Percentiles rank a stretch among this genome's conserved stretches.
phyloP scores from a whole-genome alignment of 2,329 filamentous ascomycete genomes.

The Phyllosticta citriasiana region DNA sequence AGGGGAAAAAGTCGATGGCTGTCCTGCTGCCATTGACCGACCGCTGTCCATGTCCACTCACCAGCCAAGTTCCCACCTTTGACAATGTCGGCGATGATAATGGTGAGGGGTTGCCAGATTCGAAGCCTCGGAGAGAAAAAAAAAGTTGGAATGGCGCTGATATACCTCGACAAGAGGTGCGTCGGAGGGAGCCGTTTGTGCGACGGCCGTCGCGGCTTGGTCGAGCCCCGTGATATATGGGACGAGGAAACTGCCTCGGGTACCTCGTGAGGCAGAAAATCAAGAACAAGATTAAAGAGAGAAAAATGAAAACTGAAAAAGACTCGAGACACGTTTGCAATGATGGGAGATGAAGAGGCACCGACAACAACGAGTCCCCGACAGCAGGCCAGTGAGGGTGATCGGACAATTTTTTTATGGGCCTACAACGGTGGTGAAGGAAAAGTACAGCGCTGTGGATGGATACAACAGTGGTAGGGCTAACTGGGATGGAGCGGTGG shows the following conservation, averaged over 20 bases:
- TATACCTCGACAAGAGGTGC: slow-evolving; percentile 3
- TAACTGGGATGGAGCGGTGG: slow-evolving; percentile 23
- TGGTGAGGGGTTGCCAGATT: not conserved
- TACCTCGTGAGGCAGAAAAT: not conserved
- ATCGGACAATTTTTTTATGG: slow-evolving; percentile 9
- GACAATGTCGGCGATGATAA: not conserved
- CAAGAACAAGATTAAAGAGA: not conserved
- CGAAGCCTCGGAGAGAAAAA: no score
- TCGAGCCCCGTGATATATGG: slow-evolving; percentile 22
- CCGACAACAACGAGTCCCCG: not conserved
- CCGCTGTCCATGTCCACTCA: not conserved
- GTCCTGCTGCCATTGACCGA: slow-evolving; percentile 1
- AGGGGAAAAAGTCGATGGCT: no score
- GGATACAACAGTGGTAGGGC: slow-evolving; percentile 24
- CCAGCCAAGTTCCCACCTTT: not conserved
- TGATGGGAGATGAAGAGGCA: not conserved
- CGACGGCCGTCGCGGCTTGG: slow-evolving; percentile 20
- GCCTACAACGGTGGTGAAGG: slow-evolving; percentile 8
- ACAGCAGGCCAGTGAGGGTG: not conserved
- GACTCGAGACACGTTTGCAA: not conserved
- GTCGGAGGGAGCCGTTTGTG: slow-evolving; percentile 16
- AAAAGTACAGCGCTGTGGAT: slow-evolving; percentile 14
- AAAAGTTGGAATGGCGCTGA: slow-evolving; percentile 4
- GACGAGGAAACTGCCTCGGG: slow-evolving; percentile 20
- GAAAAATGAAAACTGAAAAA: not conserved